phyloP scores from a whole-genome alignment of 2,329 filamentous ascomycete species.

The Ambrosiella beaveri region DNA sequence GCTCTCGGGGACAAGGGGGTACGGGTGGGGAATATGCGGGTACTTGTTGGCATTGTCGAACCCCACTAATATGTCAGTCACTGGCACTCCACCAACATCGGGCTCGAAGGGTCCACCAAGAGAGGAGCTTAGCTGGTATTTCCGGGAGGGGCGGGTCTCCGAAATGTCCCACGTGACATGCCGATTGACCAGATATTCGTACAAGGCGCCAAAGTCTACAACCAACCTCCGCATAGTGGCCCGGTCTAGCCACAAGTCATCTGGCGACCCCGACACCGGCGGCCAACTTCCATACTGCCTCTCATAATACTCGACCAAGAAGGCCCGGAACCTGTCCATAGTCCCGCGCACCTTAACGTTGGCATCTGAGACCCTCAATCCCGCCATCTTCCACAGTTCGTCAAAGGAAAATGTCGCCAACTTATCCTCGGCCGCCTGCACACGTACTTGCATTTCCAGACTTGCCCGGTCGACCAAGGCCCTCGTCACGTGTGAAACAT shows the following conservation, averaged over 20 bases:
- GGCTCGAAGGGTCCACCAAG: slow-evolving; percentile 30
- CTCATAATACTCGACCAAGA: slow-evolving; percentile 41
- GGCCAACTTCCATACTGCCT: slow-evolving; percentile 45
- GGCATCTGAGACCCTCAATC: slow-evolving; percentile 16
- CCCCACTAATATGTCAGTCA: slow-evolving; percentile 48
- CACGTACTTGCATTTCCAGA: slow-evolving; percentile 42
- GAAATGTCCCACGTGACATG: slow-evolving; percentile 48
- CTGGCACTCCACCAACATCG: slow-evolving; percentile 36
- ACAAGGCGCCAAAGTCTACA: slow-evolving; percentile 48
- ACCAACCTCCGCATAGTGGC: slow-evolving; percentile 40
- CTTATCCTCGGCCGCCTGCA: slow-evolving; percentile 44
- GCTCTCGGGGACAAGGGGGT: slow-evolving; percentile 43
- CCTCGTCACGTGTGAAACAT: slow-evolving; percentile 42
- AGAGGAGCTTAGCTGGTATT: slow-evolving; percentile 44
- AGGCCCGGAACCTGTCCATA: slow-evolving; percentile 41
- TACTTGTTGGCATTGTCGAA: slow-evolving; percentile 47
- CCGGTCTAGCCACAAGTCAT: slow-evolving; percentile 44
- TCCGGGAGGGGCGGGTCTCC: slow-evolving; percentile 42
- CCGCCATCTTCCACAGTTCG: slow-evolving; percentile 40
- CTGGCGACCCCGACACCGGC: slow-evolving; percentile 21
- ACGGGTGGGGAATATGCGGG: slow-evolving; percentile 50
- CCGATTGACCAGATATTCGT: slow-evolving; percentile 53
- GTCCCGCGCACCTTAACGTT: slow-evolving; percentile 26
- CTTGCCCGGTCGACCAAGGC: slow-evolving; percentile 44
- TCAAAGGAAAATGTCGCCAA: slow-evolving; percentile 41